These are phyloP conservation scores for Beauveria australis DNA, from an alignment of 2,329 filamentous ascomycete species.

Conservation along the genomic window DNA sequence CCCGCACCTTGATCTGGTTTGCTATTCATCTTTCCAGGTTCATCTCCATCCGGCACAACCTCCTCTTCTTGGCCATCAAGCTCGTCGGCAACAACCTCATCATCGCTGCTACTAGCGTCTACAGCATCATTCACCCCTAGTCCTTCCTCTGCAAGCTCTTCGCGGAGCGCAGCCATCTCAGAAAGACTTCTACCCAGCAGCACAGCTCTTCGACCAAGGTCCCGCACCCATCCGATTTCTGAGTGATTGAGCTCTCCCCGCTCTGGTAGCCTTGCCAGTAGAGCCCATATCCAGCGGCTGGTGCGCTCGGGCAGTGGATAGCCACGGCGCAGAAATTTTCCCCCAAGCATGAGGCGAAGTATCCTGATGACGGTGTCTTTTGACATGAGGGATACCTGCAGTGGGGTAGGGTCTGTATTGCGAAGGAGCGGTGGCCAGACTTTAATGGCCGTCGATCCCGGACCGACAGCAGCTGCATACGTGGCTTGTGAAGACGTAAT, in stretches of 20 bases:
- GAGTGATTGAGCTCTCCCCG: slow-evolving; percentile 66
- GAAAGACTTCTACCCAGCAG: slow-evolving; percentile 46
- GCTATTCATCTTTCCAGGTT: slow-evolving; percentile 15
- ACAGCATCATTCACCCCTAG: slow-evolving; percentile 37
- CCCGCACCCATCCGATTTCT: slow-evolving; percentile 68
- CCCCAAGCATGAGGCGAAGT: slow-evolving; percentile 56
- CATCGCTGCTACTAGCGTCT: slow-evolving; percentile 34
- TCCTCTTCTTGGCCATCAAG: slow-evolving; percentile 19
- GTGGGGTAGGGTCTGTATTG: slow-evolving; percentile 47
- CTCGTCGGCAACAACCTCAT: slow-evolving; percentile 27
- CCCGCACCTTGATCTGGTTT: slow-evolving; percentile 5
- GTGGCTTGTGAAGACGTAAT: slow-evolving; percentile 47
- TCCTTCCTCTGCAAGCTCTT: slow-evolving; percentile 32
- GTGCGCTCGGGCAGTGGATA: slow-evolving; percentile 54
- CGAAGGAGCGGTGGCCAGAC: slow-evolving; percentile 46
- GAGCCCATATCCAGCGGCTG: slow-evolving; percentile 78
- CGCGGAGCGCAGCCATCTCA: slow-evolving; percentile 41
- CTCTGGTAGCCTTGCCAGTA: slow-evolving; percentile 68
- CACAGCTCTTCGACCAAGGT: slow-evolving; percentile 70
- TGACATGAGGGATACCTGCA: slow-evolving; percentile 56
- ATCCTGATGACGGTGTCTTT: slow-evolving; percentile 59
- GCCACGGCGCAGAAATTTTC: slow-evolving; percentile 54
- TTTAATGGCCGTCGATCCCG: slow-evolving; percentile 38
- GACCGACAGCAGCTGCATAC: slow-evolving; percentile 46
- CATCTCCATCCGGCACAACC: slow-evolving; percentile 15